Base-by-base conservation (phyloP, 306 rosid species). In the Arachis stenosperma region DNA sequence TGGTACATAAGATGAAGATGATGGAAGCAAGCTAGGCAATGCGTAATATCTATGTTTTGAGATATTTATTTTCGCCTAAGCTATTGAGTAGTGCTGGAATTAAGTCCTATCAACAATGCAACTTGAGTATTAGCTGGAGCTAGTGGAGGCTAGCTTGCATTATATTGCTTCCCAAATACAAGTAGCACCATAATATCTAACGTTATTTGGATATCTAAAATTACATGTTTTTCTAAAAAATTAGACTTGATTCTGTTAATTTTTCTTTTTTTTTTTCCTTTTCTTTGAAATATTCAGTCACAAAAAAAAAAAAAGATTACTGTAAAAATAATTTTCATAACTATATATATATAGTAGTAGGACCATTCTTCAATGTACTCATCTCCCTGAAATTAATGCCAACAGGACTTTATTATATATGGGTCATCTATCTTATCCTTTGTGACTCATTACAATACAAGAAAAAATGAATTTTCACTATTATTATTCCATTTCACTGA, bases 91-190 rank as follows among this genome's bases (percentile, higher is more conserved):
- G 42, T 8, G 51, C 8, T 6, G 5, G 7, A 42, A 4, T 12
- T 9, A 22, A 47, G 41, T 65, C 67, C 67, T 66, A 36, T 75
- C 59, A 48, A 51, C 5, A 56, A 17, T 17, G 17, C 17, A 17
- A 9, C 7, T 22, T 5, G 55, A 58, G 42, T 12, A 33, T 12
- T 58, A 58, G 48, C 11, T 41, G 63, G 81, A 63, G 27, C 70
- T 48, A 70, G 84, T 70, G 30, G 73, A 27, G 1, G 9, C 11
- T 68, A 36, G 65, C 71, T 43, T 44, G 55, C n/a, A 33, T 22
- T 22, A 22, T 22, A 22, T 61, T 53, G 41, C 50, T 33, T 33
- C 37, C 37, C 37, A 33, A 33, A 33, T 33, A 33, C 70, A 74
- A 61, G 41, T n/a, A 42, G 42, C 37, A 33, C 14, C 66, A 59